Evolutionary conservation across 2,329 filamentous ascomycete species (phyloP), one percentile per base, ranked within the genome.

Genomic region (Zymoseptoria crescenta): DNA sequence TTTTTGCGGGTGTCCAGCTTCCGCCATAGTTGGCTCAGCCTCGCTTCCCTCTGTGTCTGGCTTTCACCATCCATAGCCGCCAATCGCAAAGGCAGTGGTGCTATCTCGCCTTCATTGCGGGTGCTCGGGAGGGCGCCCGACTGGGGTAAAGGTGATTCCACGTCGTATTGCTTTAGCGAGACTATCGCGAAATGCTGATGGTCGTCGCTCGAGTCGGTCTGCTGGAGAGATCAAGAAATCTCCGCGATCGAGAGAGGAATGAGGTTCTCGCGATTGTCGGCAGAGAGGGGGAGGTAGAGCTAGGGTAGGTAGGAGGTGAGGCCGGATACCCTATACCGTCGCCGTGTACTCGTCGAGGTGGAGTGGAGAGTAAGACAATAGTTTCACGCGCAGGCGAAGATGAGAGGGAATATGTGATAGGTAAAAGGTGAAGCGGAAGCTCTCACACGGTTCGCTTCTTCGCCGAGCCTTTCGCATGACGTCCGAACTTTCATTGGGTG

Each of bases 21-120:
- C 72, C 79, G 80, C 92, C 93, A 97, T 70, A 97, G 83, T 73
- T 86, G 82, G 76, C 91, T 87, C 69, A 96, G 84, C 70, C 92
- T 84, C 74, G 85, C 83, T 77, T 96, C 89, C 72, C 88, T 85
- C 77, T 89, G 83, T 75, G 87, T 87, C 74, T 88, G 83, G 69
- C 87, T 86, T 78, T 94, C 89, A 73, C 79, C 81, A 78, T 90
- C 81, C 81, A 89, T 88, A 76, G 63, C 66, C 61, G 64, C 59
- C 59, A 56, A 57, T 61, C 59, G 56, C 54, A 35, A 55, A 52
- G 51, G 51, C 51, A 52, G 35, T 62, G 49, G 45, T 59, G 58
- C 56, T 66, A 68, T 59, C 61, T 63, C 49, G 61, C 58, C 56
- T 57, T 56, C 63, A 65, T 65, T 55, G 57, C 57, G 57, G 53